phyloP scores from a whole-genome alignment of 73 alveolate species.

The Paramecium pentaurelia region DNA sequence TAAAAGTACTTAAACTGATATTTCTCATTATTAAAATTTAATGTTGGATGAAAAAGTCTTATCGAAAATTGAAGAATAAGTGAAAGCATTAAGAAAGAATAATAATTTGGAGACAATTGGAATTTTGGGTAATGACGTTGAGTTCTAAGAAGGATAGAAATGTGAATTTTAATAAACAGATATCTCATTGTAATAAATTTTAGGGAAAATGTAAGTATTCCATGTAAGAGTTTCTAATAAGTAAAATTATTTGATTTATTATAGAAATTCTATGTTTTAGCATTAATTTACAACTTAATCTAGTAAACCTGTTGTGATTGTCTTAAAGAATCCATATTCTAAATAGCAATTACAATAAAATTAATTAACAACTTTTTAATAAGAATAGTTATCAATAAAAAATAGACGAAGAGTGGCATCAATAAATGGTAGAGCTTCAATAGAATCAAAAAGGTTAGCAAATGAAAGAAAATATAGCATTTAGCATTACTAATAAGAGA shows the following conservation, averaged over 20 bases:
- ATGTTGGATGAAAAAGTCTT: constrained; percentile 29
- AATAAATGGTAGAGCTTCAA: neutral
- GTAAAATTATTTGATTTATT: neutral
- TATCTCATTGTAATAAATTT: neutral
- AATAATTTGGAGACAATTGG: neutral
- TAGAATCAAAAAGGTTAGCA: neutral
- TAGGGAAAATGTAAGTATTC: neutral
- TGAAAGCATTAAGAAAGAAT: neutral
- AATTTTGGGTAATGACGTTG: neutral
- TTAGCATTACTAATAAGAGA: neutral
- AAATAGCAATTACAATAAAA: neutral
- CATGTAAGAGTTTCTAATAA: constrained; percentile 3
- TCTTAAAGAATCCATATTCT: constrained; percentile 27
- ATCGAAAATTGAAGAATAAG: neutral
- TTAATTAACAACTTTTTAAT: neutral
- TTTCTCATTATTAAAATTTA: neutral
- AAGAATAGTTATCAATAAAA: neutral
- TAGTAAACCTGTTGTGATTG: constrained; percentile 12
- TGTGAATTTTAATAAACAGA: neutral
- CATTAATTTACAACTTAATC: neutral
- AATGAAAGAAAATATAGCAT: neutral
- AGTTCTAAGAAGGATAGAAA: neutral
- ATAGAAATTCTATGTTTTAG: neutral
- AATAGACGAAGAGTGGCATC: neutral
- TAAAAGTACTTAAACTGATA: constrained; percentile 8